Conservation (phyloP, 371 early-diverging fungal species). For the Circinella umbellata region DNA sequence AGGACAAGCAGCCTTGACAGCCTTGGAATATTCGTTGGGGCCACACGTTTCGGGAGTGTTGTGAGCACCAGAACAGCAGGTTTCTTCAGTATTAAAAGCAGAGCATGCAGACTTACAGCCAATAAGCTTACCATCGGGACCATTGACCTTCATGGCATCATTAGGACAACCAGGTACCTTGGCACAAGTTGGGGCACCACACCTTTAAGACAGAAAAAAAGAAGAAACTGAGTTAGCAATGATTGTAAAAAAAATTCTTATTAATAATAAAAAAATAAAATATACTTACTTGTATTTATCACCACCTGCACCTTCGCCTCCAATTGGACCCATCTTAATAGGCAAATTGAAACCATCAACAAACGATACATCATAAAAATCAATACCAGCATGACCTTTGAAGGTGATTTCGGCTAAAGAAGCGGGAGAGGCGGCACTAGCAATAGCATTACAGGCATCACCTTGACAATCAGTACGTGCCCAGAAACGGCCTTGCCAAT, state of each 20-base stretch:
- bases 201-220: too few species aligned
- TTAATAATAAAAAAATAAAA: too few species aligned
- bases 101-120: slow-evolving; percentile 43
- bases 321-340: slow-evolving; percentile 28
- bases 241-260: too few species aligned
- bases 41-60: slow-evolving; percentile 34
- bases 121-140: not conserved
- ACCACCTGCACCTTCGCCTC: slow-evolving; percentile 8
- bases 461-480: slow-evolving; percentile 29
- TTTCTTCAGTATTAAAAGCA: slow-evolving; percentile 29
- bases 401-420: slow-evolving; percentile 39
- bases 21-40: slow-evolving; percentile 33
- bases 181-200: slow-evolving; percentile 31
- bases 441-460: slow-evolving; percentile 25
- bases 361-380: slow-evolving; percentile 42
- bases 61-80: slow-evolving; percentile 40
- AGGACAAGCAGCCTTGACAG: slow-evolving; percentile 38
- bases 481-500: slow-evolving; percentile 42
- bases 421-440: slow-evolving; percentile 36
- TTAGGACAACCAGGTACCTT: slow-evolving; percentile 33
- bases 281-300: slow-evolving; percentile 13
- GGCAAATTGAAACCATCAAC: slow-evolving; percentile 51
- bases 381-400: slow-evolving; percentile 22
- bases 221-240: too few species aligned
- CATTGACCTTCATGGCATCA: slow-evolving; percentile 14